Base-by-base conservation (phyloP, 805 yeast species). In the Candida sonorensis region DNA sequence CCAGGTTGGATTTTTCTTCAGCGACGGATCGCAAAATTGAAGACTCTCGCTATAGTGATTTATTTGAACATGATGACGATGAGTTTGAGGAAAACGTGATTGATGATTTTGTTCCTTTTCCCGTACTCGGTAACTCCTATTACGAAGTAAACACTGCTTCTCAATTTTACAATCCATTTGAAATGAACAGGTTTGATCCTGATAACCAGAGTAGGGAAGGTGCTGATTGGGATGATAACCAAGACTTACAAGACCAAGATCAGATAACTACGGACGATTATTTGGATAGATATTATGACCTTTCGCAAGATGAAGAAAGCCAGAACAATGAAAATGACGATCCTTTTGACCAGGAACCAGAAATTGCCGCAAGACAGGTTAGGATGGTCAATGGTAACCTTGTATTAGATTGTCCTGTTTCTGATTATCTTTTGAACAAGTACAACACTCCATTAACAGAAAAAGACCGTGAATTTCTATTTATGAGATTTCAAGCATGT, bases 401-500 rank as follows among this genome's bases (percentile, higher is more conserved):
- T 51, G 84, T 86, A 21, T 68, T 86, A 37, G 95, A 86, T 57
- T 86, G 94, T 51, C 95, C 94, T 9, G 88, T 86, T 1, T 77
- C 94, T n/a, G 71, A 74, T 19, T 69, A 74, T 30, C 65, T 86
- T 31, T 59, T 81, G 26, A 58, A 38, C 29, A 74, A 73, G 46
- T 79, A 70, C 46, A 55, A 64, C 29, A 54, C 41, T 59, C 72
- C 34, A 51, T 64, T 48, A 60, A 67, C 51, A 50, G 72, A 38
- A 45, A 64, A 46, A 26, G 61, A 44, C 54, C 60, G 66, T 53
- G 88, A 90, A 63, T 81, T 81, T 67, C 68, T 76, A 21, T 85
- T 80, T 48, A 80, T 90, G 90, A 72, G 97, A 55, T 90, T 88
- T 58, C 85, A 92, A 36, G 97, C 96, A 0, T 87, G 84, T 14